Percentiles rank a stretch among this genome's conserved stretches.
These are phyloP conservation scores for Stipa capillata DNA, from an alignment of 176 grass and related monocot genomes.

Conservation along the genomic window DNA sequence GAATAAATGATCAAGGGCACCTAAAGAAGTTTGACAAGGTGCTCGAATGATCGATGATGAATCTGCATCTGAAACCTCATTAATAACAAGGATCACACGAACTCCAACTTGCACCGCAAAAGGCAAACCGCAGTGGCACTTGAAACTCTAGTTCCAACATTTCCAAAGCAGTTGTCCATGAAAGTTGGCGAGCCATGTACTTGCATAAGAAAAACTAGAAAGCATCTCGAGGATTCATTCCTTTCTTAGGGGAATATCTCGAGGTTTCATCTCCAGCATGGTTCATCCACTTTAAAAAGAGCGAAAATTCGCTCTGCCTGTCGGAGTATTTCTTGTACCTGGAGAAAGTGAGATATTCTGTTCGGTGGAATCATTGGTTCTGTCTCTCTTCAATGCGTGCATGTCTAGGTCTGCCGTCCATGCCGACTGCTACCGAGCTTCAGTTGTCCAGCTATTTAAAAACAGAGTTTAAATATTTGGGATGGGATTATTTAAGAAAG, in stretches of 20 bases:
- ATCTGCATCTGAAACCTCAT: neutral
- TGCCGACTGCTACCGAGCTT: neutral
- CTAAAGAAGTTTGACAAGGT: neutral
- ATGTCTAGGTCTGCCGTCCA: slow-evolving; percentile 14
- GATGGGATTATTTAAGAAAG: neutral
- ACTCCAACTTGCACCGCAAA: slow-evolving; percentile 24
- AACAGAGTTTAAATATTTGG: neutral
- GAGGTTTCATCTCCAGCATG: slow-evolving; percentile 2
- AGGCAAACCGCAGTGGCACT: neutral
- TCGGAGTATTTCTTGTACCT: slow-evolving; percentile 7
- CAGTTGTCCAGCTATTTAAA: neutral
- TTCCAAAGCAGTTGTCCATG: neutral
- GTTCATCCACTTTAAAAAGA: neutral
- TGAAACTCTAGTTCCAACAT: slow-evolving; percentile 5
- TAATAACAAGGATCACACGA: neutral
- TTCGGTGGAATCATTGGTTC: slow-evolving; percentile 9
- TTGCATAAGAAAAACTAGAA: neutral
- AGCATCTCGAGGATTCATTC: neutral
- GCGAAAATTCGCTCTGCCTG: neutral
- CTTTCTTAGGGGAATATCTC: neutral
- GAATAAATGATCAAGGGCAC: neutral
- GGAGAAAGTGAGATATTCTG: slow-evolving; percentile 19
- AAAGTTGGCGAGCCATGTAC: slow-evolving; percentile 5
- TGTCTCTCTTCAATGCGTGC: neutral
- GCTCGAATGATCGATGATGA: neutral